Evolutionary conservation across 176 grass and related monocot genomes (phyloP).

Genomic region (Elaeis guineensis): DNA sequence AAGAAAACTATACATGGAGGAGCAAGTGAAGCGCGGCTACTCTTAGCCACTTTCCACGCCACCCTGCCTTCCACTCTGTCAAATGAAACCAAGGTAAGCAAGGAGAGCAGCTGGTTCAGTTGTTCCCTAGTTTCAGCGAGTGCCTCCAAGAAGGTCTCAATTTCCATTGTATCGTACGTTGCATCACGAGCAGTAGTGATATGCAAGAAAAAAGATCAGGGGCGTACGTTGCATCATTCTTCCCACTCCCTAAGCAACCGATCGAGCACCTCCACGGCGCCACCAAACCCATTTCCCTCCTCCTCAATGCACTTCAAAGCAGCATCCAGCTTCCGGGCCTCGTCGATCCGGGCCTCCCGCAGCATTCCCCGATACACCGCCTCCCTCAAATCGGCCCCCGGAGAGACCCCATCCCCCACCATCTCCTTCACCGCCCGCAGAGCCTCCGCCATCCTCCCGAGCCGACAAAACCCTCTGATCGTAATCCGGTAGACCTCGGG

Average conservation of each 20-base stretch:
- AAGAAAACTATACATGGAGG: too few relatives aligned
- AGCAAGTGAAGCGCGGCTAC: too few relatives aligned
- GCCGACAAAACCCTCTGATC: constrained; percentile 13
- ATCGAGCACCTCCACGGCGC: not conserved
- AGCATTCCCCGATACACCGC: constrained; percentile 17
- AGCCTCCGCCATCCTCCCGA: constrained; percentile 11
- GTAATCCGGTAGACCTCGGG: constrained; percentile 10
- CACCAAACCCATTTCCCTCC: not conserved
- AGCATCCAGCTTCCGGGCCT: constrained; percentile 28
- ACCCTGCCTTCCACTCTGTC: too few relatives aligned
- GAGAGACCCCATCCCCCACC: constrained; percentile 12
- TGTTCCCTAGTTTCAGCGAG: too few relatives aligned
- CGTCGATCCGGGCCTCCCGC: constrained; percentile 25
- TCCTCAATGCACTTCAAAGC: constrained; percentile 15
- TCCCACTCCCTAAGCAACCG: constrained; percentile 6
- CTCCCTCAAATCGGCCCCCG: constrained; percentile 8
- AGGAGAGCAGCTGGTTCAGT: too few relatives aligned
- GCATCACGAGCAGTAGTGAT: too few relatives aligned
- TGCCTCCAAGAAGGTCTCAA: too few relatives aligned
- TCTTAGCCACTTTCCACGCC: too few relatives aligned
- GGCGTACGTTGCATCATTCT: constrained; percentile 1
- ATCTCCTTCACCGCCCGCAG: constrained; percentile 12
- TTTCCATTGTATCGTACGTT: too few relatives aligned
- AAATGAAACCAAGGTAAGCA: too few relatives aligned
- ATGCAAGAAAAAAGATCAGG: not conserved